Conservation (phyloP, 768 basidiomycete species). For the Asterophora parasitica region DNA sequence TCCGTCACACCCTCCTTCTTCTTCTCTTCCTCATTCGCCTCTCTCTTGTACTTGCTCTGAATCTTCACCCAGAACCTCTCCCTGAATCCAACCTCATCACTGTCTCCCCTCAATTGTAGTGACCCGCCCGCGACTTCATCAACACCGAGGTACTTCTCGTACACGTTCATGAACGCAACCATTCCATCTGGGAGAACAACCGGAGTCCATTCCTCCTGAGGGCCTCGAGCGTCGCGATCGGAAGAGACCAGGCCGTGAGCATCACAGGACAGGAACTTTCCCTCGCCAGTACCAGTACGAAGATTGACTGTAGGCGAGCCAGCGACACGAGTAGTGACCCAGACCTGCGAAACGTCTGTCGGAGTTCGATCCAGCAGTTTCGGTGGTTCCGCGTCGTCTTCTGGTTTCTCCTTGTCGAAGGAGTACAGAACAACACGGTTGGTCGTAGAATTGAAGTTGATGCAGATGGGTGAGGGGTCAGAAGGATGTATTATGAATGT, state of each 20-base stretch:
- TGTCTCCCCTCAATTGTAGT: slow-evolving; percentile 76
- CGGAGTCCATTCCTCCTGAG: slow-evolving; percentile 93
- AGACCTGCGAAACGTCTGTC: slow-evolving; percentile 82
- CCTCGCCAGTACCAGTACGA: slow-evolving; percentile 81
- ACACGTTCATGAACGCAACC: slow-evolving; percentile 84
- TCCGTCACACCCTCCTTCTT: slow-evolving; percentile 55
- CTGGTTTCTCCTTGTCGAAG: slow-evolving; percentile 54
- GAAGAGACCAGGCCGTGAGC: slow-evolving; percentile 79
- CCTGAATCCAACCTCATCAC: slow-evolving; percentile 77
- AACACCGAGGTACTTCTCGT: slow-evolving; percentile 81
- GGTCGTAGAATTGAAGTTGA: slow-evolving; percentile 77
- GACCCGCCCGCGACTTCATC: slow-evolving; percentile 86
- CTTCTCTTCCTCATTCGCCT: slow-evolving; percentile 75
- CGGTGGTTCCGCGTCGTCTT: slow-evolving; percentile 39
- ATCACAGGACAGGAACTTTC: slow-evolving; percentile 88
- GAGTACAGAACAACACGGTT: slow-evolving; percentile 63
- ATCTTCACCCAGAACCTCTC: slow-evolving; percentile 90
- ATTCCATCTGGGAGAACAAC: slow-evolving; percentile 78
- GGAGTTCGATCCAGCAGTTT: slow-evolving; percentile 64
- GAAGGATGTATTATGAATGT: slow-evolving; percentile 83
- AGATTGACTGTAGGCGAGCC: slow-evolving; percentile 83
- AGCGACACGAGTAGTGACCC: slow-evolving; percentile 85
- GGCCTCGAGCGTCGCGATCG: slow-evolving; percentile 84
- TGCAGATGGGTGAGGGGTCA: slow-evolving; percentile 68
- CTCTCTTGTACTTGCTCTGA: slow-evolving; percentile 84